phyloP scores from a whole-genome alignment of 176 grass and related monocot genomes.

The Oropetium thomaeum region DNA sequence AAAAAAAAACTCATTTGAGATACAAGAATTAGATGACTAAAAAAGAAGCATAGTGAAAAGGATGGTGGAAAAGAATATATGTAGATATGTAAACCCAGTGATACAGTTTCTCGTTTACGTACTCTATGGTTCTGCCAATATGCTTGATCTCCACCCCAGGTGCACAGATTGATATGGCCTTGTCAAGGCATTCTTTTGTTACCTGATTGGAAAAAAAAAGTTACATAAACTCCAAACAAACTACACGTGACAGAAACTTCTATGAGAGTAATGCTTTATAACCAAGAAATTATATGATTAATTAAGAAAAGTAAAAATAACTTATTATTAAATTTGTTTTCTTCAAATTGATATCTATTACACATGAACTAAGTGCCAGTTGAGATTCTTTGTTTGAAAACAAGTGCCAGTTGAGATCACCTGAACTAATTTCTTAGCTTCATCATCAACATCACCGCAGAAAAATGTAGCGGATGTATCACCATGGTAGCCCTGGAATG shows the following conservation, averaged over 20 bases:
- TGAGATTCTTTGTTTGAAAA: conserved; percentile 33
- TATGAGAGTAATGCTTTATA: neutral
- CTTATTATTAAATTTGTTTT: neutral
- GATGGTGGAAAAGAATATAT: conserved; percentile 7
- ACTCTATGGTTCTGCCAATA: conserved; percentile 96
- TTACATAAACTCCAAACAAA: conserved; percentile 20
- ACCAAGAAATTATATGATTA: neutral
- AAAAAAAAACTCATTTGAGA: neutral
- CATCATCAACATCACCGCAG: conserved; percentile 73
- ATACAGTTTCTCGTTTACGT: conserved; percentile 39
- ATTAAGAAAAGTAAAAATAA: neutral
- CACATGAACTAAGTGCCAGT: neutral
- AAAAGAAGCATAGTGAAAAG: conserved; percentile 5
- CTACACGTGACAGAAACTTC: conserved; percentile 14
- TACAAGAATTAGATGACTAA: neutral
- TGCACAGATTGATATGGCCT: conserved; percentile 88
- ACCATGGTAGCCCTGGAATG: conserved; percentile 90
- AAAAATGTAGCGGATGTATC: conserved; percentile 96
- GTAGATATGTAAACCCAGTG: neutral
- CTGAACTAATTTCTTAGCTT: conserved; percentile 92
- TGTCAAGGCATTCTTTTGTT: conserved; percentile 79
- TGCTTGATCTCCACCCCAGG: conserved; percentile 83
- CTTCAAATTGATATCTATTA: neutral
- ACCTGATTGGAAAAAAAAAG: conserved; percentile 47
- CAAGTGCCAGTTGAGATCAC: conserved; percentile 32